These are phyloP conservation scores for Fusarium mexicanum DNA, from an alignment of 2,329 filamentous ascomycete species.

Conservation along the genomic window DNA sequence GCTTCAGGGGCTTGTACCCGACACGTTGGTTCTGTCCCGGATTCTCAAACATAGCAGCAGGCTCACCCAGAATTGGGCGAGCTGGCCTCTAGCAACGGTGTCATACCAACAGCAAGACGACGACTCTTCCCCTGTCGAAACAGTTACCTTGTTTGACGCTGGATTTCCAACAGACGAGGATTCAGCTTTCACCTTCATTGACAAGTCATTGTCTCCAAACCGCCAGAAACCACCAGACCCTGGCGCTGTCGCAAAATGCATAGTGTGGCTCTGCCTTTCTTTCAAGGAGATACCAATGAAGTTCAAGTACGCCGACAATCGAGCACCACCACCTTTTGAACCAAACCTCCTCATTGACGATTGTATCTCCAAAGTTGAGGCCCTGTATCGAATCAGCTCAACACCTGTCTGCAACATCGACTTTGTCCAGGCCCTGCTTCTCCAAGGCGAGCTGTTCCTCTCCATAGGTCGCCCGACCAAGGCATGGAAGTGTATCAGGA, in stretches of 20 bases:
- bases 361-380: neutral
- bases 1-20: neutral
- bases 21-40: neutral
- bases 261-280: neutral
- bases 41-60: conserved; percentile 4
- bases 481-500: neutral
- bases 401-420: neutral
- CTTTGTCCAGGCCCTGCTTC: neutral
- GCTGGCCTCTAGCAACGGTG: conserved; percentile 9
- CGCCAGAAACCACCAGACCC: neutral
- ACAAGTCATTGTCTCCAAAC: neutral
- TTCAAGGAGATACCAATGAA: neutral
- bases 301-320: neutral
- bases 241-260: neutral
- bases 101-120: neutral
- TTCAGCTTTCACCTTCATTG: neutral
- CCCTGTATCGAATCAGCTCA: neutral
- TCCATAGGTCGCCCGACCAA: neutral
- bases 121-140: neutral
- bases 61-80: conserved; percentile 36
- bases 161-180: neutral
- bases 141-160: neutral
- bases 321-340: neutral
- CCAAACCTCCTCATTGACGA: neutral
- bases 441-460: neutral